A percentile compares a stretch with the other conserved stretches of the same genome.
Conservation (phyloP, 176 grass and related monocot genomes). For the Saccharum officinarum region DNA sequence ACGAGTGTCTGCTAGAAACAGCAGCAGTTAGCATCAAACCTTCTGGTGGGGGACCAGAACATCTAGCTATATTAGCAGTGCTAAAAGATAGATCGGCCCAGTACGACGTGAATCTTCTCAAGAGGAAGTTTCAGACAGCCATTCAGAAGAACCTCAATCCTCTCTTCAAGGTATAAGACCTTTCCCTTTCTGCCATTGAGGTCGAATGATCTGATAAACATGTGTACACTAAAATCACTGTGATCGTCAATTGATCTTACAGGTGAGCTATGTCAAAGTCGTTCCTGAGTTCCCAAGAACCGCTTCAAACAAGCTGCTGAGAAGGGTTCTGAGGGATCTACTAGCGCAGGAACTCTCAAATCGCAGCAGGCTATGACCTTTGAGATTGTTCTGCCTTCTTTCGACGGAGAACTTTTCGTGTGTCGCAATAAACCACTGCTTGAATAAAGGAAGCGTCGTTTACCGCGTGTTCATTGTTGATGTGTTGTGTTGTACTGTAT, state of each 20-base stretch:
- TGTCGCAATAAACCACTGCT: neutral
- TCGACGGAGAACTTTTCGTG: neutral
- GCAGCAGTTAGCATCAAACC: constrained; percentile 75
- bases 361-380: constrained; percentile 70
- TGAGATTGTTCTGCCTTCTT: neutral
- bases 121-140: constrained; percentile 76
- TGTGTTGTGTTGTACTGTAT: neutral
- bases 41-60: constrained; percentile 69
- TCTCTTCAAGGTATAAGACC: constrained; percentile 80
- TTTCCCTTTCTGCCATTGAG: neutral
- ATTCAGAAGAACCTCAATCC: constrained; percentile 91
- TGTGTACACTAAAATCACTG: neutral
- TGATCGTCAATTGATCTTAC: neutral
- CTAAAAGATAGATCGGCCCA: constrained; percentile 55
- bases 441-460: neutral
- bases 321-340: constrained; percentile 84
- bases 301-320: constrained; percentile 87
- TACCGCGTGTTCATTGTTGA: neutral
- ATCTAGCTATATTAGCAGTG: constrained; percentile 73
- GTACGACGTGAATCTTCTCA: constrained; percentile 48
- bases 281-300: constrained; percentile 88
- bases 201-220: neutral
- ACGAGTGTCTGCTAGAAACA: constrained; percentile 81
- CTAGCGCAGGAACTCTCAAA: constrained; percentile 48
- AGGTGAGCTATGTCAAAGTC: constrained; percentile 90